Base-by-base conservation (phyloP, 2,329 filamentous ascomycete species). In the Apiospora pterosperma region DNA sequence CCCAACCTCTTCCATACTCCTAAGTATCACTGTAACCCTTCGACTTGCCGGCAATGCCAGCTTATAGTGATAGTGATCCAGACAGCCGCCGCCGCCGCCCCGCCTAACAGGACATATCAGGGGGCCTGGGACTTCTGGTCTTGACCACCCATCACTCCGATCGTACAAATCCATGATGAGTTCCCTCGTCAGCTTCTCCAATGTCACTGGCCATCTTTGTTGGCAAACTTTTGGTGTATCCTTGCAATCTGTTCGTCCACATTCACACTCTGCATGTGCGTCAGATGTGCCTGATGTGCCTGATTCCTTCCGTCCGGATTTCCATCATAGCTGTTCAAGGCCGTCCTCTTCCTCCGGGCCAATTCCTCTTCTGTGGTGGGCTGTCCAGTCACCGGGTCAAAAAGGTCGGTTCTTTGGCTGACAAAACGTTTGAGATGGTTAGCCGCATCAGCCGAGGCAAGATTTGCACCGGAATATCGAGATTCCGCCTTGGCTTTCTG, bases 361-460 rank as follows among this genome's bases (percentile, higher is more conserved):
- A 88, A 80, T 73, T 92, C 91, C 75, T 96, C 93, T 69, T 92
- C 88, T 4, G 89, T 85, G 38, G 93, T 78, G 1, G 87, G 83
- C 69, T 90, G 84, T 1, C 91, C 91, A 0, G 89, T 90, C 19
- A 87, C 84, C 1, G 85, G 82, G 70, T 97, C 94, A 70, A 97
- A 97, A 21, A 97, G 86, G 72, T 97, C 95, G 69, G 86, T 90
- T 59, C 95, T 88, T 77, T 97, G 92, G 69, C 92, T 94, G 28
- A 94, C 93, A 62, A 98, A 84, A n/a, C 95, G 90, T 82, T 98
- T 98, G 68, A 98, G 85, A 75, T 98, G 97, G 76, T 93, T 94
- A 62, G 93, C 94, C 58, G 97, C 93, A 71, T 98, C 95, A 38
- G 86, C 88, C 4, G 92, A 95, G 1, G 91, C 92, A 11, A 97